Evolutionary conservation across 1,284 basidiomycete genomes (phyloP), one percentile per base, ranked within the genome.

Genomic region (Malassezia psittaci): DNA sequence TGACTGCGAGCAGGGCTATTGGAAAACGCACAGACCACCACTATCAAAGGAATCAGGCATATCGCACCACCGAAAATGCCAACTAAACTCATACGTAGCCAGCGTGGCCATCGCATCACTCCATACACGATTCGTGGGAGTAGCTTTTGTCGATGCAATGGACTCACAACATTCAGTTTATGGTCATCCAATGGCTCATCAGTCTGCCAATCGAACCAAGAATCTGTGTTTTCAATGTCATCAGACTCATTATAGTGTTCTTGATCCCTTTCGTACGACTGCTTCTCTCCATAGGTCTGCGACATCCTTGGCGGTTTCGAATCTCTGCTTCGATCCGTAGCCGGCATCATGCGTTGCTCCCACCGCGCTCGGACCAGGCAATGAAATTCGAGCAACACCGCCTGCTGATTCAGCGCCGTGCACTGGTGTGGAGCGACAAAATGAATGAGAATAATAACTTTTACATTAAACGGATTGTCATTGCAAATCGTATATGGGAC

Each of bases 401-500:
- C 43, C 21, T 19, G 43, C 24, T 45, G 19, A 45, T 15, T 45
- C 41, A 43, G 41, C 41, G 32, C 13, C 41, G 41, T 19, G 6
- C 8, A 19, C 15, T 19, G 3, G 24, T 29, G 24, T 29, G 24
- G 24, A 29, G 24, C 4, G 3, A 29, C 24, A 7, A 29, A 3
- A 4, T 29, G 24, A 29, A 29, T 29, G 3, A 4, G 24, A 29
- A 29, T 29, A 4, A 4, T 29, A 7, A 7, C 24, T 29, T 29
- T 29, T 3, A 29, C 24, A 4, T 7, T 3, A 29, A 29, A 29
- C 24, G 38, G 19, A 39, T 39, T 39, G 38, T 19, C 8, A 19
- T 39, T 4, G 38, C n/a, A 39, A 39, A 45, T 7, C 18, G 19
- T 15, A 34, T 24, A 88, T 88, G 88, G 88, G 88, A 59, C 79